Evolutionary conservation across 495 filamentous ascomycete species (phyloP), one percentile per base, ranked within the genome.

Genomic region (Aspergillus panamensis): DNA sequence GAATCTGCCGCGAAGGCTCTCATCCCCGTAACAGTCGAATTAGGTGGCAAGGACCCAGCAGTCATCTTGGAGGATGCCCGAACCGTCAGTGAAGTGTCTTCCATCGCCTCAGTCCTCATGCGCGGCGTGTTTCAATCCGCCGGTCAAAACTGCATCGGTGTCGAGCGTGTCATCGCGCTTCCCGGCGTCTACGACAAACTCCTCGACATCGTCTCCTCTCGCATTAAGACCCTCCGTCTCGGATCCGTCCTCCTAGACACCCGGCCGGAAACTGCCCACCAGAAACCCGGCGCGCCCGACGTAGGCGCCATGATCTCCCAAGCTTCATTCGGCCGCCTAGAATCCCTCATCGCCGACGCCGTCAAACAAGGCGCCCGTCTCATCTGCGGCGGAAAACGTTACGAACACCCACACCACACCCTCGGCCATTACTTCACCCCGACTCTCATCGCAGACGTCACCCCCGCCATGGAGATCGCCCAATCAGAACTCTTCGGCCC

Each of bases 141-240:
- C n/a, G 94, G 94, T 1, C 94, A 99, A 68, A 99, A 99, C 74
- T 99, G 94, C 73, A 91, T 97, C 70, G 94, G 95, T 57, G 90
- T 96, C 55, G 94, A 99, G 74, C 88, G 94, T 40, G 86, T 97
- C 69, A 84, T 99, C 65, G 89, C 88, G 47, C 80, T 87, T 10
- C 88, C 91, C 1, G 74, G 75, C 17, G 77, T 85, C 43, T 97
- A 97, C 77, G 71, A 85, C 47, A 74, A 77, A 42, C 82, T 99
- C 29, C 76, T 96, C 53, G 64, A 77, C 13, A 78, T 88, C 54
- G 83, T 99, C 48, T 77, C 82, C 42, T 84, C 85, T 12, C 84
- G 87, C 40, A 89, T 97, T 56, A 76, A 78, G 30, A 77, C 78
- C 8, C 78, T 99, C 29, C 87, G 89, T 8, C 77, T 90, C 4